Base-by-base conservation (phyloP, 768 basidiomycete species). In the Xerocomellus intermedius region DNA sequence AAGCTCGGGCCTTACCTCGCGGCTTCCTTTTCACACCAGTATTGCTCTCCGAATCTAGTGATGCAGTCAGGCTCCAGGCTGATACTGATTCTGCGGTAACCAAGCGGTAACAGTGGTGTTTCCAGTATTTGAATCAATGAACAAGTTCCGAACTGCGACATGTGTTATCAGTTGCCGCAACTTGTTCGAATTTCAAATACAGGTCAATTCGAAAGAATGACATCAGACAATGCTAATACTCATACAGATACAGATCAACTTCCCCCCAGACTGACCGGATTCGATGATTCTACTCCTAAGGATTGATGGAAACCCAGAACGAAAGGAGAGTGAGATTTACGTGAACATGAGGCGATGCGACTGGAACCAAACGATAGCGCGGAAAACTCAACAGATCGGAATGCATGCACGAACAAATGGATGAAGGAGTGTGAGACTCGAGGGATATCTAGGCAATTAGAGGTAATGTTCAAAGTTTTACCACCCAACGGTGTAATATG, bases 401-500 rank as follows among this genome's bases (percentile, higher is more conserved):
- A 48, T 42, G 28, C 6, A 42, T 46, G 30, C 36, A 43, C 13
- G 14, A 43, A 48, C 36, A 26, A 16, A 44, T 8, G 38, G 17
- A 37, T 48, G 44, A 46, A 8, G 9, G 38, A 38, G 26, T 22
- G 49, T 44, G n/a, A 19, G 38, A 35, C 33, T 41, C 8, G 16
- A 30, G 8, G n/a, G 17, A 38, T 32, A 28, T 22, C 35, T 24
- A 42, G 30, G 35, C 14, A 37, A 35, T 13, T 3, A 6, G 21
- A 39, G 4, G 10, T 36, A 17, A 13, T 6, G n/a, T 43, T 28
- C 24, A 19, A 48, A 2, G 43, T 17, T 30, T 48, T 26, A 62
- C 57, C 60, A 58, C 24, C 51, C 62, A 21, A 44, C 36, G 12
- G 60, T 33, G 33, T 57, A 60, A 30, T 47, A 4, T 44, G 56